Conservation (phyloP, 2,329 filamentous ascomycete genomes). For the Hawksworthiomyces lignivorus region DNA sequence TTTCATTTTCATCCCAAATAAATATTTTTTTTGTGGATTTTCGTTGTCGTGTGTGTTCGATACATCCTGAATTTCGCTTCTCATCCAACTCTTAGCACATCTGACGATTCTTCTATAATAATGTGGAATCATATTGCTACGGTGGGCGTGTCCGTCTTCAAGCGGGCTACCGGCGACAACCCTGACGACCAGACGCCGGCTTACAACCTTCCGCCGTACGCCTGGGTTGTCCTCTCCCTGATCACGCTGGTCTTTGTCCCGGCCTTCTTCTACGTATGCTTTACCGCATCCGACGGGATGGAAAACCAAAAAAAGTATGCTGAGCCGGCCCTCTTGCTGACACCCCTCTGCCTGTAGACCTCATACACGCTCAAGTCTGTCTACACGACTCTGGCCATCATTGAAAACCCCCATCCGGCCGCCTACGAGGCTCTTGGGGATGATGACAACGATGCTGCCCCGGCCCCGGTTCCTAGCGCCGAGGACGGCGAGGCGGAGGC, state of each 20-base stretch:
- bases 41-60: too few species aligned
- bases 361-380: conserved; percentile 43
- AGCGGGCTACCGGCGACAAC: conserved; percentile 3
- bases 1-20: background rate
- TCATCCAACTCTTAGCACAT: too few species aligned
- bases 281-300: too few species aligned
- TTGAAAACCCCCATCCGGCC: conserved; percentile 50
- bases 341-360: conserved; percentile 25
- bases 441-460: conserved; percentile 20
- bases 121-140: conserved; percentile 7
- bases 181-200: conserved; percentile 13
- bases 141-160: conserved; percentile 10
- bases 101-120: too few species aligned
- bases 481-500: conserved; percentile 25
- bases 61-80: too few species aligned
- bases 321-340: background rate
- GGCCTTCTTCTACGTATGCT: conserved; percentile 33
- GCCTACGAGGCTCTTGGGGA: conserved; percentile 45
- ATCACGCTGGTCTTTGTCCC: conserved; percentile 40
- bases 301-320: too few species aligned
- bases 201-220: conserved; percentile 23
- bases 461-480: background rate
- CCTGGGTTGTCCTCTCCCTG: conserved; percentile 29
- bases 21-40: background rate
- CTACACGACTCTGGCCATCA: conserved; percentile 47